phyloP scores from a whole-genome alignment of 1,284 basidiomycete genomes.

The Rhodotorula sp. region DNA sequence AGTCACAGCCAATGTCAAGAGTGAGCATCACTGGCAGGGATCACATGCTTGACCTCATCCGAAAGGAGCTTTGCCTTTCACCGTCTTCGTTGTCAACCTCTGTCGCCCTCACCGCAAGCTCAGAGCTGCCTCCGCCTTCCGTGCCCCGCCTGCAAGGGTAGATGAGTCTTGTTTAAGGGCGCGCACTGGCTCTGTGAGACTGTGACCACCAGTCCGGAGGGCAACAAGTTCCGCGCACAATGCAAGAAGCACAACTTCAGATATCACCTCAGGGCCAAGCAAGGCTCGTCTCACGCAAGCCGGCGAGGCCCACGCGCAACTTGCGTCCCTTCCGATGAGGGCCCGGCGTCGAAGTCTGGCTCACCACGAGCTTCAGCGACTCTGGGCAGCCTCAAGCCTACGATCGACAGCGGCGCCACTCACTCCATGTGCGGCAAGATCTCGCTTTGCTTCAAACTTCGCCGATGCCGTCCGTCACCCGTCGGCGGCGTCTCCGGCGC shows the following conservation, averaged over 20 bases:
- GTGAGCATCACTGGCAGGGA: too few species aligned
- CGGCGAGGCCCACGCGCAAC: neutral
- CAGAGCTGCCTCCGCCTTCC: too few species aligned
- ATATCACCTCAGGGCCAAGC: neutral
- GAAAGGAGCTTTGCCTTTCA: too few species aligned
- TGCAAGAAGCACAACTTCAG: neutral
- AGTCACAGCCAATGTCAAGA: too few species aligned
- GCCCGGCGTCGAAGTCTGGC: constrained; percentile 9
- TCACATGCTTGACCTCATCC: too few species aligned
- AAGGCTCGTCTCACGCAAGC: neutral
- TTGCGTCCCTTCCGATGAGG: neutral
- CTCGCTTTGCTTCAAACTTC: neutral
- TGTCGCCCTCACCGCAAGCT: too few species aligned
- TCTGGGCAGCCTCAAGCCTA: neutral
- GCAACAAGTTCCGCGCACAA: neutral
- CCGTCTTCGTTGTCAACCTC: too few species aligned
- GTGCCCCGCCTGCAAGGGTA: too few species aligned
- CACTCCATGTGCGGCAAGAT: constrained; percentile 4
- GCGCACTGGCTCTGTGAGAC: neutral
- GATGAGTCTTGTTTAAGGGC: too few species aligned
- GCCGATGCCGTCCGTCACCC: neutral
- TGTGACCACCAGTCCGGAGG: neutral
- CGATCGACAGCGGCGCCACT: constrained; percentile 4
- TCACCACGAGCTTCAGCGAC: neutral
- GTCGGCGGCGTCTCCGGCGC: neutral